These are phyloP conservation scores for Anthostomella pinea DNA, from an alignment of 2,329 filamentous ascomycete genomes.

Conservation along the genomic window DNA sequence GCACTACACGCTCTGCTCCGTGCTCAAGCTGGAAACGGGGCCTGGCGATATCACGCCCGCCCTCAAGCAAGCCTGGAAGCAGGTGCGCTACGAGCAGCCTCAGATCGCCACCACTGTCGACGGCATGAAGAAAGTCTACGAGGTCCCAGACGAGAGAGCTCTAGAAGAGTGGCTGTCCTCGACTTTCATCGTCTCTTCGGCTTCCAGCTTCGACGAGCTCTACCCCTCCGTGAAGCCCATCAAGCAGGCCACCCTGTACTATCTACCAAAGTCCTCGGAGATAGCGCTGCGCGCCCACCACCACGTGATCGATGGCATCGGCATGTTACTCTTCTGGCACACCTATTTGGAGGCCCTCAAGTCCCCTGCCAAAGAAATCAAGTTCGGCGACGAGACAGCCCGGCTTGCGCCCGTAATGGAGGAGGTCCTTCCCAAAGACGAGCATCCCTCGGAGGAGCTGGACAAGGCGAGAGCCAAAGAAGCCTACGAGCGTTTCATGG, in stretches of 20 bases:
- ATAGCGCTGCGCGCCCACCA: conserved; percentile 24
- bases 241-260: conserved; percentile 20
- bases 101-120: conserved; percentile 20
- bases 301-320: conserved; percentile 22
- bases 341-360: conserved; percentile 18
- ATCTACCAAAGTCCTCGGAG: conserved; percentile 19
- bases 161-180: conserved; percentile 18
- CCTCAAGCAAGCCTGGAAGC: conserved; percentile 25
- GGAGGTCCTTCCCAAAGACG: conserved; percentile 11
- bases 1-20: conserved; percentile 18
- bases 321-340: conserved; percentile 21
- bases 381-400: conserved; percentile 15
- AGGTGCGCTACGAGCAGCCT: conserved; percentile 24
- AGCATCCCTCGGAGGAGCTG: conserved; percentile 11
- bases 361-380: conserved; percentile 10
- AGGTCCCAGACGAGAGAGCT: conserved; percentile 20
- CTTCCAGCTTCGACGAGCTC: conserved; percentile 15
- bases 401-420: conserved; percentile 14
- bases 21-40: conserved; percentile 11
- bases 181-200: conserved; percentile 16
- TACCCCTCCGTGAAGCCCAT: conserved; percentile 12
- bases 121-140: conserved; percentile 19
- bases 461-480: conserved; percentile 10
- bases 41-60: conserved; percentile 6
- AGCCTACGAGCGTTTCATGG: no score